Percentiles rank a stretch among this genome's conserved stretches.
These are phyloP conservation scores for Mycena galopus DNA, from an alignment of 768 basidiomycete genomes.

Conservation along the genomic window DNA sequence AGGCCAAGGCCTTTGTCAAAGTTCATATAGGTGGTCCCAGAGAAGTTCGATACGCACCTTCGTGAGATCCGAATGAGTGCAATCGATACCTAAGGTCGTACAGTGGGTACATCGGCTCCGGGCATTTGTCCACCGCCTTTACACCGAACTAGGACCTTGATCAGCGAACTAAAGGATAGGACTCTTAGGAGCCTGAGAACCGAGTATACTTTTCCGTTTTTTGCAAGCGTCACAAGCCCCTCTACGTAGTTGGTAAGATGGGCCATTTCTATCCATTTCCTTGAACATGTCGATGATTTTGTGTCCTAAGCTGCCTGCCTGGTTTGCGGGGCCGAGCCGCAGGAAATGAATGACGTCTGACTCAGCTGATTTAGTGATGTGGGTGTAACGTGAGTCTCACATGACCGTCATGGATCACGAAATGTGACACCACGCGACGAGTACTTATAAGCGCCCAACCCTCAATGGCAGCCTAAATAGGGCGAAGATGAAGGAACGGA, in stretches of 20 bases:
- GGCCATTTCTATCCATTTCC: background rate
- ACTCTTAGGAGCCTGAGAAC: no score
- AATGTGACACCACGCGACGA: background rate
- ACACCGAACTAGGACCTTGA: slow-evolving; percentile 37
- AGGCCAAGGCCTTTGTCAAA: slow-evolving; percentile 59
- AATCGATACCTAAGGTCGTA: slow-evolving; percentile 67
- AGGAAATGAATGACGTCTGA: background rate
- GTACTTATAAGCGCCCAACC: no score
- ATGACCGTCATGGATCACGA: background rate
- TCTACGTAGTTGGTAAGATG: background rate
- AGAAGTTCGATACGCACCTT: slow-evolving; percentile 58
- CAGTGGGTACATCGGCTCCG: slow-evolving; percentile 77
- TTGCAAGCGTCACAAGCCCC: slow-evolving; percentile 25
- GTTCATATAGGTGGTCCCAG: background rate
- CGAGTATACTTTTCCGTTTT: background rate
- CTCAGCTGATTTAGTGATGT: background rate
- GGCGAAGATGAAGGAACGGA: no score
- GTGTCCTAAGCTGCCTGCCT: background rate
- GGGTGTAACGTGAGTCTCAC: background rate
- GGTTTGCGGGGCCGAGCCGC: background rate
- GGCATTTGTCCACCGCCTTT: slow-evolving; percentile 69
- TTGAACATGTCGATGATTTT: background rate
- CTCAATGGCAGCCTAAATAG: no score
- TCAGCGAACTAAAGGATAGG: no score
- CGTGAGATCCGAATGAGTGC: slow-evolving; percentile 75